These are phyloP conservation scores for Leptomonas pyrrhocoris DNA, from an alignment of 208 protist genomes.

Conservation along the genomic window DNA sequence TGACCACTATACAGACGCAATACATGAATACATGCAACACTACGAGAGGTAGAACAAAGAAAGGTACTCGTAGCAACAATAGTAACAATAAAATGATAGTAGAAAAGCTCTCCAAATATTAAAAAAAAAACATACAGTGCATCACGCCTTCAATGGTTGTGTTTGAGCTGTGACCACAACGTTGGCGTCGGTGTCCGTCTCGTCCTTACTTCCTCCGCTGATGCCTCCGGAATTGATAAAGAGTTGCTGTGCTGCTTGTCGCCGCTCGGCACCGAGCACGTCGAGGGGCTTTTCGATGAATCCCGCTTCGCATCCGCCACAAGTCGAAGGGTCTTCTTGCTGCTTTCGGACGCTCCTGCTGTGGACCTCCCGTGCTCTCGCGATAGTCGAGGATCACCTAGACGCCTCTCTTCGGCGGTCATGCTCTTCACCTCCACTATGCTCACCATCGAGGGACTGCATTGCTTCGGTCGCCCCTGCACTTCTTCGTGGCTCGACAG, in stretches of 20 bases:
- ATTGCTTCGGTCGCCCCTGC: neutral
- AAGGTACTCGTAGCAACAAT: neutral
- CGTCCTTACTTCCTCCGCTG: neutral
- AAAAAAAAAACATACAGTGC: neutral
- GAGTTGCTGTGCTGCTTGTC: neutral
- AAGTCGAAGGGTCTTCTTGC: neutral
- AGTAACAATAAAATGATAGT: neutral
- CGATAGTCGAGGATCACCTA: neutral
- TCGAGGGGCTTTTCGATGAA: neutral
- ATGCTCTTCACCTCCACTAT: neutral
- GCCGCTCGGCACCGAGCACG: neutral
- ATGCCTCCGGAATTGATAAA: neutral
- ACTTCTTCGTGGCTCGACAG: slow-evolving; percentile 11
- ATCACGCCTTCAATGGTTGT: neutral
- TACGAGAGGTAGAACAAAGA: neutral
- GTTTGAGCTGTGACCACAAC: neutral
- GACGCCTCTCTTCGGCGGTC: neutral
- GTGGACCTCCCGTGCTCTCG: neutral
- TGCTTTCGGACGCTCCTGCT: neutral
- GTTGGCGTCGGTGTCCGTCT: neutral
- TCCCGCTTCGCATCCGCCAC: neutral
- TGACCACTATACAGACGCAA: too few species aligned
- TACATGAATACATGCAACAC: neutral
- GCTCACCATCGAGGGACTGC: neutral
- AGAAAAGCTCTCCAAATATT: neutral